phyloP scores from a whole-genome alignment of 1,139 yeast species.

The Hyphopichia pseudoburtonii region DNA sequence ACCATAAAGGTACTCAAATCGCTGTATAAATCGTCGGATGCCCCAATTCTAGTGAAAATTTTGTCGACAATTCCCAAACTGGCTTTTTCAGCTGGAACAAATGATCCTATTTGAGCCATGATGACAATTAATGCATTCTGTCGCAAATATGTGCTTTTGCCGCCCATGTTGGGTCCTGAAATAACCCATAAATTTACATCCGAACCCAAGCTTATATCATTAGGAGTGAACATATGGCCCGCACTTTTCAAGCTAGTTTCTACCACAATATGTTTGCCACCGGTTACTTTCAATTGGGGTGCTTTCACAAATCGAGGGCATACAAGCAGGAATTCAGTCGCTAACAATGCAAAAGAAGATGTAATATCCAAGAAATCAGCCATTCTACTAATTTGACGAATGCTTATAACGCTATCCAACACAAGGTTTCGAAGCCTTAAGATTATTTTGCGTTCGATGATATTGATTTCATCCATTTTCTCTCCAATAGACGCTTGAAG shows the following conservation, averaged over 20 bases:
- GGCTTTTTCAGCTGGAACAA: slow-evolving; percentile 78
- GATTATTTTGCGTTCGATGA: slow-evolving; percentile 48
- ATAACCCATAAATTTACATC: slow-evolving; percentile 59
- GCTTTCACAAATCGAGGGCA: slow-evolving; percentile 64
- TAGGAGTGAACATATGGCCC: slow-evolving; percentile 59
- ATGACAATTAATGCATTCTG: slow-evolving; percentile 85
- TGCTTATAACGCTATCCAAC: slow-evolving; percentile 32
- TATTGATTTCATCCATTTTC: slow-evolving; percentile 24
- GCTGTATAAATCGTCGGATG: slow-evolving; percentile 84
- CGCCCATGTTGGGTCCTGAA: slow-evolving; percentile 98
- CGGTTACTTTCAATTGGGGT: slow-evolving; percentile 42
- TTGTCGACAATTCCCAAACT: slow-evolving; percentile 79
- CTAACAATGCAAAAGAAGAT: slow-evolving; percentile 68
- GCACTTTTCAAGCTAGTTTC: slow-evolving; percentile 65
- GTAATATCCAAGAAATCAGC: slow-evolving; percentile 74
- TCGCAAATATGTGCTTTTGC: slow-evolving; percentile 85
- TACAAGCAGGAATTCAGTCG: slow-evolving; percentile 61
- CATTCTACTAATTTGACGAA: slow-evolving; percentile 46
- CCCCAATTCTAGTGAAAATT: slow-evolving; percentile 85
- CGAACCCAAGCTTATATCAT: slow-evolving; percentile 46
- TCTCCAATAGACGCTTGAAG: slow-evolving; percentile 28
- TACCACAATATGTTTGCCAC: slow-evolving; percentile 88
- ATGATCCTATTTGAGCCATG: slow-evolving; percentile 86
- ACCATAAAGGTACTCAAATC: slow-evolving; percentile 96
- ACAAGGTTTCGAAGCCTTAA: slow-evolving; percentile 40